These are phyloP conservation scores for Colletotrichum australisinense DNA, from an alignment of 2,329 filamentous ascomycete species.

Conservation along the genomic window DNA sequence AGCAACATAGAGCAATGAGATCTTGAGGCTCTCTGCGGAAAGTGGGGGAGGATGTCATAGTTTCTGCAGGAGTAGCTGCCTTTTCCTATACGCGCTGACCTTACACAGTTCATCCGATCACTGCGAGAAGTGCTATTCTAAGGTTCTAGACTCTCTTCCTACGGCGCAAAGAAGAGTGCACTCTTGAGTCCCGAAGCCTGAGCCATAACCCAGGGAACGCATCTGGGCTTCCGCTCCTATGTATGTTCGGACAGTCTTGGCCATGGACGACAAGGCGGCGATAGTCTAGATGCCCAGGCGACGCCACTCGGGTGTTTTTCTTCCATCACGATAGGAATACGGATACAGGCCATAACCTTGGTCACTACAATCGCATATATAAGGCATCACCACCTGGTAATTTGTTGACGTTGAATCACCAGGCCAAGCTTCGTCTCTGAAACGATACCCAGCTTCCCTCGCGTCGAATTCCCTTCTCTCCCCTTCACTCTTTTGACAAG, in stretches of 20 bases:
- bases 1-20: neutral
- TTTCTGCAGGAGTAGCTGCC: neutral
- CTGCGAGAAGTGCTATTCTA: neutral
- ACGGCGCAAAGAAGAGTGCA: neutral
- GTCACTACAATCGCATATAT: neutral
- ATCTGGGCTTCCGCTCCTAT: neutral
- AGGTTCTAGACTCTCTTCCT: neutral
- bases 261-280: conserved; percentile 1
- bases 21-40: neutral
- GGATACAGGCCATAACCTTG: neutral
- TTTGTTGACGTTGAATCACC: neutral
- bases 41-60: neutral
- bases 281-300: neutral
- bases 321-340: neutral
- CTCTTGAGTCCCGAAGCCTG: conserved; percentile 2
- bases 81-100: conserved; percentile 12
- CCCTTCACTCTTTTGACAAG: neutral
- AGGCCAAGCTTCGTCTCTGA: neutral
- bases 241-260: conserved; percentile 7
- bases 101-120: neutral
- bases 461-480: neutral
- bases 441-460: neutral
- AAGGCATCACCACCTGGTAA: neutral
- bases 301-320: conserved; percentile 13
- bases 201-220: conserved; percentile 7